phyloP scores from a whole-genome alignment of 192 early-diverging fungal genomes.

The Ambispora gerdemannii region DNA sequence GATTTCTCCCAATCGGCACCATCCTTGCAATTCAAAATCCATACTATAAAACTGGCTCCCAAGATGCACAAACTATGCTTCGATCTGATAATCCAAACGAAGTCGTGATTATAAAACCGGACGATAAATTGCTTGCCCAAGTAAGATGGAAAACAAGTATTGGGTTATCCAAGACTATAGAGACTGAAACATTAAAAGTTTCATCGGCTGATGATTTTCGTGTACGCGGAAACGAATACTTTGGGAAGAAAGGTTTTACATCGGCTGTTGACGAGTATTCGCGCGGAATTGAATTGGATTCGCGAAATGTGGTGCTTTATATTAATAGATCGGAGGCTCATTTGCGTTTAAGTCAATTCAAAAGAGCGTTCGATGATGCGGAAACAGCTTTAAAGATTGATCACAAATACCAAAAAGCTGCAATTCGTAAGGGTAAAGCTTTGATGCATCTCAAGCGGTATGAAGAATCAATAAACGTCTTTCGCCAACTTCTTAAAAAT shows the following conservation, averaged over 20 bases:
- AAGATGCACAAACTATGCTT: background rate
- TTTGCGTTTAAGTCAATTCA: constrained; percentile 64
- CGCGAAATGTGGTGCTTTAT: constrained; percentile 76
- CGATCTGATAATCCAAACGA: background rate
- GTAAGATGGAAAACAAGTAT: background rate
- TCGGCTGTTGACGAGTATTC: constrained; percentile 69
- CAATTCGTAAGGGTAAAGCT: constrained; percentile 11
- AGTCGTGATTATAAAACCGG: background rate
- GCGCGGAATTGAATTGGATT: constrained; percentile 69
- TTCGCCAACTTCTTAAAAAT: too few relatives aligned
- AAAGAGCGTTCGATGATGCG: constrained; percentile 67
- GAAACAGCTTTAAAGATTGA: constrained; percentile 71
- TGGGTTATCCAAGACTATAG: too few relatives aligned
- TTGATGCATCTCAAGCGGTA: background rate
- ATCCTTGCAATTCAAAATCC: background rate
- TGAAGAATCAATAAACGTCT: background rate
- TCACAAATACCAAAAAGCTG: constrained; percentile 70
- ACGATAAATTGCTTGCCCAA: background rate
- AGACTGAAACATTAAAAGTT: too few relatives aligned
- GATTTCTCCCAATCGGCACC: background rate
- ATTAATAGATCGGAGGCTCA: constrained; percentile 80
- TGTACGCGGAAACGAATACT: constrained; percentile 67
- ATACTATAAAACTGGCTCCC: background rate
- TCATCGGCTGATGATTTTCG: background rate
- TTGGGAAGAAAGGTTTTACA: constrained; percentile 62